Evolutionary conservation across 202 grass and related monocot genomes (phyloP).

Genomic region (Panicum hallii): DNA sequence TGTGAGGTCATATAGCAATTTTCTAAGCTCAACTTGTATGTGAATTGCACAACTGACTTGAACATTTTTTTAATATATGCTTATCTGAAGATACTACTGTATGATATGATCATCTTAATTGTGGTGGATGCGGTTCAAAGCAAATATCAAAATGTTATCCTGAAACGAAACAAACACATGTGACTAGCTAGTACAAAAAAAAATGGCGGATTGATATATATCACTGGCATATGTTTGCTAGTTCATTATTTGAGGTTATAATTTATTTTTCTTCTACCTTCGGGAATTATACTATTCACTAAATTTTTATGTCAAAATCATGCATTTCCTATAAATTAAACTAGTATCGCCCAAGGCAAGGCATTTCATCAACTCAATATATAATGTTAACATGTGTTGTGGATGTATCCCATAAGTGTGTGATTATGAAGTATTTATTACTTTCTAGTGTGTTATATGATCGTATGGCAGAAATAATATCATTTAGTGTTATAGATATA

Average conservation of each 20-base stretch:
- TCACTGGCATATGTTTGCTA: not conserved
- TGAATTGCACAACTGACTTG: not conserved
- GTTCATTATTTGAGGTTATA: not conserved
- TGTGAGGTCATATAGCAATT: not conserved
- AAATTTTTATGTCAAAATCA: not conserved
- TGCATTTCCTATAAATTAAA: not conserved
- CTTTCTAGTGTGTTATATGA: not conserved
- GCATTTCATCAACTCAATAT: not conserved
- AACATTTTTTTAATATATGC: constrained; percentile 27
- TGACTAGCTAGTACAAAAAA: constrained; percentile 28
- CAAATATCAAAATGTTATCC: constrained; percentile 8
- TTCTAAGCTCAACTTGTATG: not conserved
- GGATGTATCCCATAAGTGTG: not conserved
- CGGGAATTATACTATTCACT: not conserved
- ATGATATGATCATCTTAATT: not conserved
- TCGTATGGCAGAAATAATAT: not conserved
- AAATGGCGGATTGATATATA: not conserved
- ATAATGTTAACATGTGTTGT: too few species aligned
- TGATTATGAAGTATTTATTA: not conserved
- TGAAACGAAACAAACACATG: constrained; percentile 55
- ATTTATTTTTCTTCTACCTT: not conserved
- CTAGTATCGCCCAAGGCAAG: not conserved
- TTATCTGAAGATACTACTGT: not conserved
- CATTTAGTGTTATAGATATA: not conserved
- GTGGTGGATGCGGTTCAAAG: not conserved